Evolutionary conservation across 177 flowering plant genomes (phyloP).

Genomic region (Vitis hybrid): DNA sequence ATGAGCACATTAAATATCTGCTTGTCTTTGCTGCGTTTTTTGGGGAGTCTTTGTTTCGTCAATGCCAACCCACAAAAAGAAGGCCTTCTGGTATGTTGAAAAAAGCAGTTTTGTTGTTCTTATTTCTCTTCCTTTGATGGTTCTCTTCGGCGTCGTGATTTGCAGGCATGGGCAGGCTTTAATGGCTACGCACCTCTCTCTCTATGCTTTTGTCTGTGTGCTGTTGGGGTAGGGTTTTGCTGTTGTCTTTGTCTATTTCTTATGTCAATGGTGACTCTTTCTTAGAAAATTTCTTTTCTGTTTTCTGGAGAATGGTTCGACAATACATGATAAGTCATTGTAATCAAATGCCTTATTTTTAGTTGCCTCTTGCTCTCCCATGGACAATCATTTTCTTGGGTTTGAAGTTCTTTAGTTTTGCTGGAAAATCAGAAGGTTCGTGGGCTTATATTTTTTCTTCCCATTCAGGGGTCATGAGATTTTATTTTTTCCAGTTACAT

Average conservation of each 20-base stretch:
- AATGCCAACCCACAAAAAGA: slow-evolving; percentile 1
- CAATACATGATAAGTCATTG: not conserved
- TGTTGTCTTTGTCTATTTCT: not conserved
- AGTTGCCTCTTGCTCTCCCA: not conserved
- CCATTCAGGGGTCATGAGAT: too few species aligned
- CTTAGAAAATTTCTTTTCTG: not conserved
- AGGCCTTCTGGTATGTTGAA: not conserved
- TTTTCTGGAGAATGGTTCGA: not conserved
- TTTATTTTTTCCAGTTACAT: slow-evolving; percentile 1
- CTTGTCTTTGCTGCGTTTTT: slow-evolving; percentile 5
- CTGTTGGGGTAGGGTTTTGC: not conserved
- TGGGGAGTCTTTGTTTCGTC: slow-evolving; percentile 5
- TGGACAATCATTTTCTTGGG: not conserved
- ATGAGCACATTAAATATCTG: not conserved
- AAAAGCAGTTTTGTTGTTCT: slow-evolving; percentile 3
- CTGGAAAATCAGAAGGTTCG: not conserved
- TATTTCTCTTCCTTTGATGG: not conserved
- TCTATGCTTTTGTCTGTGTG: slow-evolving; percentile 1
- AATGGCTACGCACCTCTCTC: not conserved
- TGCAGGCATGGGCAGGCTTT: not conserved
- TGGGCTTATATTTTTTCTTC: not conserved
- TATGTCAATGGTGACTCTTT: slow-evolving; percentile 1
- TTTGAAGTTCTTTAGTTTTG: not conserved
- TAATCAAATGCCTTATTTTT: not conserved
- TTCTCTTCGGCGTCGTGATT: not conserved